Base-by-base conservation (phyloP, 352 stramenopile genomes). In the Globisporangium nunn region DNA sequence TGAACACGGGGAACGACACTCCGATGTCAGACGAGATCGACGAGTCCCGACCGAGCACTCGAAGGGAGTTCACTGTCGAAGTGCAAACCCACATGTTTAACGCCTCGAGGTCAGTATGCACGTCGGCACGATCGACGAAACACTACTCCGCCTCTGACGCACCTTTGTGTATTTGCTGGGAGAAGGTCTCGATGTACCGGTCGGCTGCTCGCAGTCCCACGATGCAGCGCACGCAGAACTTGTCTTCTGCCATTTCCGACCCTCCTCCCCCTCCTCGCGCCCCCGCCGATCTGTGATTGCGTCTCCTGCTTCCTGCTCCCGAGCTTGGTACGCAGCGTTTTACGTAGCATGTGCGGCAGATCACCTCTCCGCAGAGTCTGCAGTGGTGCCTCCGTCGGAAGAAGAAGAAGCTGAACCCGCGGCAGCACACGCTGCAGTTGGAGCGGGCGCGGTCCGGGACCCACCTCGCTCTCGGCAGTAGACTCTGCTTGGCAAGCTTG, bases 181-280 rank as follows among this genome's bases (percentile, higher is more conserved):
- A 56, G 29, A 79, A 74, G 33, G 64, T 62, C 18, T 68, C 51
- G 35, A 70, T 33, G 15, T 61, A 64, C 11, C 67, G 72, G 50
- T 81, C 74, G 33, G 73, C 69, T 0, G 54, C 62, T 12, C 74
- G 74, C 23, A 85, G 59, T 5, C 64, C 39, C 65, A 85, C 67
- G 55, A 85, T 64, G 30, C 70, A 85, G 18, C 74, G 72, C 53
- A 85, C 72, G 44, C 74, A 85, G 39, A 85, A 85, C 47, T 85
- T 82, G 35, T 71, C 78, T 29, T 64, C 52, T n/a, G 62, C 72
- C 29, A 82, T 71, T 23, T 53, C 35, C 0, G 52, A 3, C 41
- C 29, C 17, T n/a, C 17, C 11, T n/a, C 7, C 29, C 8, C 15
- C 30, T 33, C 11, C 46, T 37, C 33, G 33, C 33, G 33, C 10